These are phyloP conservation scores for Hyphochytrium catenoides DNA, from an alignment of 352 stramenopile species.

Conservation along the genomic window DNA sequence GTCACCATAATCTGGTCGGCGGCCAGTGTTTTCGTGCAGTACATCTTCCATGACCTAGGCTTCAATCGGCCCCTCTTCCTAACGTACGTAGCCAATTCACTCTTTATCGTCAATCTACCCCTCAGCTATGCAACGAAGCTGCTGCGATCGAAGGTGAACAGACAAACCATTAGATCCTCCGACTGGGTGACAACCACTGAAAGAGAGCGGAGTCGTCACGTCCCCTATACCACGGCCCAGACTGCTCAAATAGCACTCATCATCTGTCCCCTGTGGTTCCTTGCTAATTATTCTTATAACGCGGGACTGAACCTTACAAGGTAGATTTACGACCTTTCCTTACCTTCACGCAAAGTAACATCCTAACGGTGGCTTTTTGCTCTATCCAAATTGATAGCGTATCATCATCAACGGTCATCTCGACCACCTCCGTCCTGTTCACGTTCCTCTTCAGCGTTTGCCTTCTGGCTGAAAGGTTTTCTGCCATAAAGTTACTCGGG, in stretches of 20 bases:
- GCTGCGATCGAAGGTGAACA: constrained; percentile 14
- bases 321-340: background rate
- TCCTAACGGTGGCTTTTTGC: background rate
- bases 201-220: no score
- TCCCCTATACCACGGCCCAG: no score
- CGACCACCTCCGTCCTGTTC: constrained; percentile 74
- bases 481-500: constrained; percentile 42
- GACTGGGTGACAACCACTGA: no score
- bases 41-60: constrained; percentile 56
- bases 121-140: constrained; percentile 35
- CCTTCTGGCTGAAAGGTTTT: constrained; percentile 46
- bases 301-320: constrained; percentile 61
- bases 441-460: constrained; percentile 68
- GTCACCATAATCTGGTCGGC: constrained; percentile 57
- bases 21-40: constrained; percentile 58
- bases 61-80: constrained; percentile 65
- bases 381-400: constrained; percentile 5
- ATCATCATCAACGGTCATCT: constrained; percentile 86
- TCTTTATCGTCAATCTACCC: constrained; percentile 58
- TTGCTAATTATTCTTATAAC: constrained; percentile 83
- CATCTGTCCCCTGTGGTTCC: constrained; percentile 78
- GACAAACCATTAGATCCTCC: no score
- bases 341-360: no score
- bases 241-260: constrained; percentile 33
- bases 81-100: constrained; percentile 55